Percentiles rank a stretch among this genome's conserved stretches.
Conservation (phyloP, 2,329 filamentous ascomycete species). For the Sordariomycetes sp. region DNA sequence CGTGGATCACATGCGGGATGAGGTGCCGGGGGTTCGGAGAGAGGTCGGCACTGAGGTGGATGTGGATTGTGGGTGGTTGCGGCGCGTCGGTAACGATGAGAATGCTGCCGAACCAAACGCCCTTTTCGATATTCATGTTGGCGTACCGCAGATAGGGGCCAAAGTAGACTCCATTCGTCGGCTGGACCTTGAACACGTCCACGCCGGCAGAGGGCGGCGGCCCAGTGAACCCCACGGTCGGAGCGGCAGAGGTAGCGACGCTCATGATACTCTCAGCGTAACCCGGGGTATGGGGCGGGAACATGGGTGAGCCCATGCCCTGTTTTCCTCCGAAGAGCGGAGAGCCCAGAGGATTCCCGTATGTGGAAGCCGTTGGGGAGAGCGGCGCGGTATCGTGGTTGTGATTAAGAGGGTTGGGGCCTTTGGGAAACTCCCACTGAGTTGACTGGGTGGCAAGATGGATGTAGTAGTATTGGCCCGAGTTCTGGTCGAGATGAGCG, state of each 20-base stretch:
- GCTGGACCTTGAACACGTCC: constrained; percentile 85
- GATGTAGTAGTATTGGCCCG: constrained; percentile 98
- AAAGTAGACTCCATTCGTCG: constrained; percentile 96
- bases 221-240: constrained; percentile 73
- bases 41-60: constrained; percentile 81
- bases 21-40: constrained; percentile 88
- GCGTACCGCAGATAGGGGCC: constrained; percentile 91
- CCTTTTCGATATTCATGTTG: constrained; percentile 92
- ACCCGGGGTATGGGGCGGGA: constrained; percentile 70
- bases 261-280: constrained; percentile 83
- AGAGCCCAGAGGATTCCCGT: constrained; percentile 62
- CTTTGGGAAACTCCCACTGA: constrained; percentile 98
- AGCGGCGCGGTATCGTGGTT: constrained; percentile 65
- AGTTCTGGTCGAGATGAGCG: constrained; percentile 87
- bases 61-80: constrained; percentile 90
- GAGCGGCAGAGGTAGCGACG: constrained; percentile 61
- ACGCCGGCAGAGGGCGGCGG: constrained; percentile 84
- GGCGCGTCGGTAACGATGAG: constrained; percentile 83
- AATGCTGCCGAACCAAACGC: constrained; percentile 87
- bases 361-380: constrained; percentile 70
- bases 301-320: constrained; percentile 64
- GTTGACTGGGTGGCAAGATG: constrained; percentile 91
- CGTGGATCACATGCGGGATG: constrained; percentile 69
- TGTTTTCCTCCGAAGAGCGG: constrained; percentile 47
- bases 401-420: constrained; percentile 78